Base-by-base conservation (phyloP, 2,329 filamentous ascomycete genomes). In the Colletotrichum sidae region DNA sequence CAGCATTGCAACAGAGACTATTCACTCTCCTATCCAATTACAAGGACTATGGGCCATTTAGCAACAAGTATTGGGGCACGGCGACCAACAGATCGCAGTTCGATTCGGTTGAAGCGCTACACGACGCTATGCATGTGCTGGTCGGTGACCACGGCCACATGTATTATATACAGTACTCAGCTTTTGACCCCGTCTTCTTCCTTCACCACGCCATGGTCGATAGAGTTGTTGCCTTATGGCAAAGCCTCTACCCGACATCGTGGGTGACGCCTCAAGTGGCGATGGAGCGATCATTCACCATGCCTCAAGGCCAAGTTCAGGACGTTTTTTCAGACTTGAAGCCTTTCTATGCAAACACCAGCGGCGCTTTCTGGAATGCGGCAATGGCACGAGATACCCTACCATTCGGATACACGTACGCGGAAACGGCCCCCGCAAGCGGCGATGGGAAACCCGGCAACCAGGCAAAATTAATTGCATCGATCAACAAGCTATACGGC, bases 111-210 rank as follows among this genome's bases (percentile, higher is more conserved):
- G 89, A 91, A 73, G 84, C 85, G 1, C 76, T 91, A 4, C 89
- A 91, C 69, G 88, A 91, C 72, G 82, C 83, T 10, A 81, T 91
- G 44, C 89, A 91, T 69, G 84, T 84, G 38, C 81, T 85, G 53
- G 81, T 84, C 4, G 91, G 86, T 38, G 81, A 78, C 64, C 83
- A 83, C 41, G 90, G 91, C 2, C 90, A 93, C 70, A 91, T 92
- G 86, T 87, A 85, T 46, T 91, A 87, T 75, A 87, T 89, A 38
- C 87, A 88, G 15, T 90, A 91, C 70, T 91, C 92, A 2, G 86
- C 90, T 0, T 96, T 93, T 73, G 93, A 96, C 72, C 92, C 92
- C 0, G 79, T 92, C 11, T 94, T 95, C 77, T 92, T 90, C 78
- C 78, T 95, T 8, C 92, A 95, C 71, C 92, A 95, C 71, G 80